Evolutionary conservation across 768 basidiomycete species (phyloP).

Genomic region (Mycena venus): DNA sequence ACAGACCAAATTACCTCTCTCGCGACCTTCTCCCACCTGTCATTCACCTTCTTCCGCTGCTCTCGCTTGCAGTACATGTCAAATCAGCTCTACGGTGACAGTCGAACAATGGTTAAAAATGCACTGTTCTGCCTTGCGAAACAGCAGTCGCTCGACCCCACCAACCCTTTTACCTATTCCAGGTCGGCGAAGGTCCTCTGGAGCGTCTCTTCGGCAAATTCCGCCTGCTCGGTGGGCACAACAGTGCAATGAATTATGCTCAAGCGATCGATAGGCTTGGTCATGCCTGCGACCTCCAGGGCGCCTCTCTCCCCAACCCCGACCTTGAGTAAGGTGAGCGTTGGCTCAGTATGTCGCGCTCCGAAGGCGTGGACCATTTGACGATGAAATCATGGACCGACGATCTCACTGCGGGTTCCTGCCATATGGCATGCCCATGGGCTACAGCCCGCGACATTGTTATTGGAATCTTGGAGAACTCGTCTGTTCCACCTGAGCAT

Average conservation of each 20-base stretch:
- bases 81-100: neutral
- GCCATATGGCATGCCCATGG: constrained; percentile 1
- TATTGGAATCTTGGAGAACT: neutral
- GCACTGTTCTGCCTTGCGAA: neutral
- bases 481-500: neutral
- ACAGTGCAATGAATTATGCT: constrained; percentile 19
- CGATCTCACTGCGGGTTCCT: neutral
- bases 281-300: constrained; percentile 1
- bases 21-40: neutral
- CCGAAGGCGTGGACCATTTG: constrained; percentile 19
- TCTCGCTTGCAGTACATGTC: neutral
- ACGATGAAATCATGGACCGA: constrained; percentile 14
- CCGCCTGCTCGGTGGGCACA: constrained; percentile 32
- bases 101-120: neutral
- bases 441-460: neutral
- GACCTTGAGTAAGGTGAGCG: constrained; percentile 12
- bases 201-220: constrained; percentile 45
- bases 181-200: constrained; percentile 44
- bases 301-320: constrained; percentile 4
- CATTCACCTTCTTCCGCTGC: neutral
- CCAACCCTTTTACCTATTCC: constrained; percentile 22
- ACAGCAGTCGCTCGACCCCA: neutral
- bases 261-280: constrained; percentile 7
- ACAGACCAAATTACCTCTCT: too few species aligned
- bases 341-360: constrained; percentile 15